A percentile compares a stretch with the other conserved stretches of the same genome.
These are phyloP conservation scores for Phaeoacremonium minimum DNA, from an alignment of 2,329 filamentous ascomycete species.

Conservation along the genomic window DNA sequence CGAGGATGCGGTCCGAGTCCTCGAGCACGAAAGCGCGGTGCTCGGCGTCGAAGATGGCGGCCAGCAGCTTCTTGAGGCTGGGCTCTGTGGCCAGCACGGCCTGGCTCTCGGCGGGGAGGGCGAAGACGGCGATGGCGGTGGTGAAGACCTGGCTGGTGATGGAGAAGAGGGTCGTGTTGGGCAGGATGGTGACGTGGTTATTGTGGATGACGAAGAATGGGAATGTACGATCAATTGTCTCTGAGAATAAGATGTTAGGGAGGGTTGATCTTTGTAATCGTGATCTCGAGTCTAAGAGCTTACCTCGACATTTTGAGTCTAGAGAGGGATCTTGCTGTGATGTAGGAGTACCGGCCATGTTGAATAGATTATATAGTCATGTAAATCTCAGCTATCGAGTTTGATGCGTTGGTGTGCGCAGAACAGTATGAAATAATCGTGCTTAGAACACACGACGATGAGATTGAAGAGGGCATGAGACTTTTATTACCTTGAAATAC, in stretches of 20 bases:
- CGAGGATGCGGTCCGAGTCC: constrained; percentile 17
- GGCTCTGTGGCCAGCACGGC: constrained; percentile 13
- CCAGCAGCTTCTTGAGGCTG: constrained; percentile 18
- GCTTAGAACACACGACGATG: too few species aligned
- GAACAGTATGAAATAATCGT: too few species aligned
- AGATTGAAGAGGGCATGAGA: too few species aligned
- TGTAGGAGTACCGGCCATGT: constrained; percentile 1
- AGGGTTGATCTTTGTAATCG: too few species aligned
- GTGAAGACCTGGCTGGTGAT: constrained; percentile 17
- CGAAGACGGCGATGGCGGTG: constrained; percentile 15
- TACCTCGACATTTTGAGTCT: constrained; percentile 11
- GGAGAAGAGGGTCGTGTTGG: constrained; percentile 17
- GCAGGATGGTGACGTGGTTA: constrained; percentile 19
- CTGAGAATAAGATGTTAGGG: constrained; percentile 10
- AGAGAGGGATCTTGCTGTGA: constrained; percentile 4
- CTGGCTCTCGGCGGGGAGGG: constrained; percentile 12
- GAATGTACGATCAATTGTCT: constrained; percentile 20
- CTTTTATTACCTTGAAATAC: too few species aligned
- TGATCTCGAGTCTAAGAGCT: neutral
- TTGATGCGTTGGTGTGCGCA: too few species aligned
- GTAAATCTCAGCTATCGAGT: too few species aligned
- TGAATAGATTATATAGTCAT: too few species aligned
- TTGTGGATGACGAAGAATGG: constrained; percentile 17
- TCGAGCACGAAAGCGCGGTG: constrained; percentile 24
- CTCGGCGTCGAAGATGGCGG: constrained; percentile 26